Base-by-base conservation (phyloP, 306 rosid species). In the Mucuna pruriens region DNA sequence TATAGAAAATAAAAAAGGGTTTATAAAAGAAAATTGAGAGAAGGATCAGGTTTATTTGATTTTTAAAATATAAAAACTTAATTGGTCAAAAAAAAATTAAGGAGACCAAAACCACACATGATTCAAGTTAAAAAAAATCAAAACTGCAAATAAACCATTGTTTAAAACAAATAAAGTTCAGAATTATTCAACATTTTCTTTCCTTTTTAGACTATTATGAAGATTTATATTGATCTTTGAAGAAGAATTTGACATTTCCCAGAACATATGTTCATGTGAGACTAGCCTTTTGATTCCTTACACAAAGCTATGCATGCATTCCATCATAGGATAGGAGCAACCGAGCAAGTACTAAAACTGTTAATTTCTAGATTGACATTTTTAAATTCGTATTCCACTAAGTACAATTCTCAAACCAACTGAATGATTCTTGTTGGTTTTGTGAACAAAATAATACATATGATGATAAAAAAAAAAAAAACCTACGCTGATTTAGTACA, bases 401-500 rank as follows among this genome's bases (percentile, higher is more conserved):
- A 34, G 58, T n/a, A 39, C 62, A 74, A 67, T 55, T 16, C 7
- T 31, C 57, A 58, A 58, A 82, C 58, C 45, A 58, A 45, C 22
- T 66, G 63, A 66, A 82, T 16, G 22, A 19, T 67, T 82, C 31
- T 54, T 8, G 12, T 4, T 42, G 52, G 45, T 68, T 68, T 68
- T 51, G 29, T 58, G 20, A 61, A 79, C 63, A 42, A 65, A 65
- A 57, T 45, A 79, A 8, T 29, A 29, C 31, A 55, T 1, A 57
- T 17, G 16, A 48, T n/a, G n/a, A n/a, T n/a, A n/a, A n/a, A n/a
- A n/a, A n/a, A n/a, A n/a, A n/a, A n/a, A n/a, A 78, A 84, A 36
- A 5, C 16, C 78, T 77, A 78, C 17, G 9, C 54, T 3, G 55
- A 55, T 79, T 85, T 86, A 40, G 81, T 55, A 86, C 90, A 84